A percentile compares a stretch with the other conserved stretches of the same genome.
phyloP scores from a whole-genome alignment of 768 basidiomycete species.

The Rossbeevera mucosa region DNA sequence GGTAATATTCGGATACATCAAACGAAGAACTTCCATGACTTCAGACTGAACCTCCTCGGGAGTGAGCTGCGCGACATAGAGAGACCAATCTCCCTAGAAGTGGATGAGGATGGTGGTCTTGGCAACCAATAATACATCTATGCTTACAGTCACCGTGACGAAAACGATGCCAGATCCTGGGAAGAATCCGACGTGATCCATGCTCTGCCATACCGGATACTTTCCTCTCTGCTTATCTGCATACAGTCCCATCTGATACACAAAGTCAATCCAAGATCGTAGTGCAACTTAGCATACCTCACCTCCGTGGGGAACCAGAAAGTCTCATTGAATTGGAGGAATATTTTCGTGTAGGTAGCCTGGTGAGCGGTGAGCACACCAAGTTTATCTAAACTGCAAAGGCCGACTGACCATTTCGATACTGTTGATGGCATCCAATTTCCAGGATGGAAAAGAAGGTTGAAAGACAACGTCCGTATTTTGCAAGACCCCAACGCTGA shows the following conservation, averaged over 20 bases:
- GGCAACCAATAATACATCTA: neutral
- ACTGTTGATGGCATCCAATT: slow-evolving; percentile 59
- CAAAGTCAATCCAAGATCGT: neutral
- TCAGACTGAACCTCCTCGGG: slow-evolving; percentile 46
- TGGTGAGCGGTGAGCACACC: slow-evolving; percentile 10
- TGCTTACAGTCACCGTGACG: slow-evolving; percentile 26
- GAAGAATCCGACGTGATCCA: slow-evolving; percentile 55
- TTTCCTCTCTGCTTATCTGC: slow-evolving; percentile 54
- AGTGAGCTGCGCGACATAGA: slow-evolving; percentile 52
- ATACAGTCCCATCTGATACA: slow-evolving; percentile 41
- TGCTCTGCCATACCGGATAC: slow-evolving; percentile 65
- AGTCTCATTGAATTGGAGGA: slow-evolving; percentile 55
- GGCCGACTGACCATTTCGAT: slow-evolving; percentile 48
- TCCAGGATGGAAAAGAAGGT: slow-evolving; percentile 55
- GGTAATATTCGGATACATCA: slow-evolving; percentile 53
- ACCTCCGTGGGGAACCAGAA: slow-evolving; percentile 56
- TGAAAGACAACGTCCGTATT: slow-evolving; percentile 53
- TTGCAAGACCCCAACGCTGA: slow-evolving; percentile 68
- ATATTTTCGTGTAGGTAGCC: slow-evolving; percentile 65
- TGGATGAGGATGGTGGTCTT: neutral
- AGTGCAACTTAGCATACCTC: neutral
- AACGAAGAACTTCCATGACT: slow-evolving; percentile 50
- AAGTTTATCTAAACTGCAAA: neutral
- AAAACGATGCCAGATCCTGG: slow-evolving; percentile 51
- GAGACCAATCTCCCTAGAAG: slow-evolving; percentile 54